A percentile compares a stretch with the other conserved stretches of the same genome.
Evolutionary conservation across 129 eudicot genomes (phyloP).

Genomic region (Saussurea involucrata): DNA sequence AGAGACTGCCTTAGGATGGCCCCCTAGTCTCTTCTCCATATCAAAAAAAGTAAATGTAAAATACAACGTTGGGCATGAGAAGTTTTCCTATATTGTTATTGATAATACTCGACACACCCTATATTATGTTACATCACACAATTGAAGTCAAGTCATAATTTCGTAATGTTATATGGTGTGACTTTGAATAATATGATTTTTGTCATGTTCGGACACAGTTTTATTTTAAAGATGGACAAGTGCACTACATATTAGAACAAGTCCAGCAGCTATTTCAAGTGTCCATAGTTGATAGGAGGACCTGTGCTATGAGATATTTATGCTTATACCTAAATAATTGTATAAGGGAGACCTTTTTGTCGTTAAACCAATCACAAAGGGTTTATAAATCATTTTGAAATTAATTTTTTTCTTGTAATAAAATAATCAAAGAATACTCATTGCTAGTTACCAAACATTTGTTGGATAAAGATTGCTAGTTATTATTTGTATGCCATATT

Average conservation of each 20-base stretch:
- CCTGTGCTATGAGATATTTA: neutral
- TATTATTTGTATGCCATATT: neutral
- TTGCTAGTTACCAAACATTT: neutral
- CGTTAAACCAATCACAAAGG: neutral
- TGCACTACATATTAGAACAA: neutral
- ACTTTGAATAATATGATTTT: neutral
- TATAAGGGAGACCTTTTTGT: neutral
- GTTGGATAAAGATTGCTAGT: neutral
- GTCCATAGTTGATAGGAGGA: neutral
- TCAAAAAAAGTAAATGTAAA: neutral
- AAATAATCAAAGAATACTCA: neutral
- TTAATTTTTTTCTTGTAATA: neutral
- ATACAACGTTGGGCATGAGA: neutral
- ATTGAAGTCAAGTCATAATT: neutral
- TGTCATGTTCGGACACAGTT: neutral
- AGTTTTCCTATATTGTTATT: neutral
- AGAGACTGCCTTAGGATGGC: neutral
- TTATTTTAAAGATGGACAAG: neutral
- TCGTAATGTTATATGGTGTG: neutral
- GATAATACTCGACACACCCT: neutral
- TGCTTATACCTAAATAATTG: neutral
- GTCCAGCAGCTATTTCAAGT: neutral
- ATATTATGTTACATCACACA: neutral
- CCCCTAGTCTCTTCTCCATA: neutral
- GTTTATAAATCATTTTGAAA: neutral